Evolutionary conservation across 2,329 filamentous ascomycete genomes (phyloP), one percentile per base, ranked within the genome.

Genomic region (Diaporthe destruens): DNA sequence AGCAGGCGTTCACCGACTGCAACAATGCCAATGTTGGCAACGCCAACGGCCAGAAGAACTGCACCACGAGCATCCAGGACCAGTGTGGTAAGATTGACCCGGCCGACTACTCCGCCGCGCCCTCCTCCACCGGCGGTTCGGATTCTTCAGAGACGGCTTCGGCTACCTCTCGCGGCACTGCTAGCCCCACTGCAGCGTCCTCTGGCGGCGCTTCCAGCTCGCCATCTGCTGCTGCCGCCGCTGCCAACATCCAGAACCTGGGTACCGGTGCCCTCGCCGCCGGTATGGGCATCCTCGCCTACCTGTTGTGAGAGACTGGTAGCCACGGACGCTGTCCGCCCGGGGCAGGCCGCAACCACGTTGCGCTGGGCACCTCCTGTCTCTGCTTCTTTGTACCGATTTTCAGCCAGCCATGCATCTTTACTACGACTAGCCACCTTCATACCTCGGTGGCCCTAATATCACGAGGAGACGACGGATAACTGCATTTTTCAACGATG

Each of bases 281-380:
- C 53, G 88, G 87, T 72, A 79, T 87, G 56, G 88, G 87, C 71
- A 78, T 89, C 56, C 80, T 89, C 74, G 88, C 87, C 75, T 87
- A 86, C 76, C 79, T 88, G 75, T 79, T 89, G 77, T 89, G 85
- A 76, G 74, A 74, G 65, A 72, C 51, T 47, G 54, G 71, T 53
- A 42, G 51, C 32, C 23, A 67, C 44, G 36, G 61, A 66, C 47
- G 4, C 39, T 49, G 61, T 39, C 61, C 47, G 61, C 44, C 61
- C 39, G 47, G 39, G 47, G 47, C 32, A 49, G 61, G 47, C 47
- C 61, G 69, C 69, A 71, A 66, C 23, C 34, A 53, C 20, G 56
- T 56, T 73, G 68, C 54, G 69, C 63, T 66, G 59, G 57, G 23
- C 71, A 68, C 69, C 49, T 47, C 34, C 74, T 32, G 49, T 72